Base-by-base conservation (phyloP, 345 rosid genomes). In the Acer campestre region DNA sequence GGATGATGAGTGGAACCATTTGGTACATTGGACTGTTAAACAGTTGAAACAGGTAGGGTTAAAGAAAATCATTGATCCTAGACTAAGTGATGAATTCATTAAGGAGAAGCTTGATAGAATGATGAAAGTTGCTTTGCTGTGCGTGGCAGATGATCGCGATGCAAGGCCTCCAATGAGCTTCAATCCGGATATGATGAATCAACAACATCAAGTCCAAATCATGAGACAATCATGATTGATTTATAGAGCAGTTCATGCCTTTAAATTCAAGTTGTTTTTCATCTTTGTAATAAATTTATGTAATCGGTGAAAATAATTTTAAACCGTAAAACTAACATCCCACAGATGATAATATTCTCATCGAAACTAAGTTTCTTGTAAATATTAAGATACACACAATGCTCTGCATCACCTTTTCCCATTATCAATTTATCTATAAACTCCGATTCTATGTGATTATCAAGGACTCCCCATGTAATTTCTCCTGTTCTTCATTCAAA, bases 81-180 rank as follows among this genome's bases (percentile, higher is more conserved):
- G n/a, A n/a, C n/a, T n/a, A n/a, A n/a, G n/a, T n/a, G n/a, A 66
- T 6, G 49, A 73, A n/a, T 67, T n/a, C 42, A 13, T n/a, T n/a
- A 14, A n/a, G 59, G 63, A 18, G 10, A 70, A 81, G 64, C 22
- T 62, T 13, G 53, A 49, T 29, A 81, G 65, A 67, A 67, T 81
- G 75, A 20, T 77, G 10, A 22, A 68, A 68, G 75, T 81, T 38
- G 80, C 77, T 25, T n/a, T 77, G 4, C 64, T 51, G n/a, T 77
- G 80, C 31, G 49, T 61, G 1, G 75, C 66, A 2, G 80, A 77
- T 67, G 73, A 81, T 62, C 61, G 67, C 3, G 59, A 56, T 29
- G 53, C 42, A 40, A 80, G 80, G 68, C 80, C 83, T 55, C 62
- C 68, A n/a, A 80, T 80, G 83, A 74, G 56, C 69, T 79, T 7